phyloP scores from a whole-genome alignment of 148 eudicot genomes.

The Silene latifolia region DNA sequence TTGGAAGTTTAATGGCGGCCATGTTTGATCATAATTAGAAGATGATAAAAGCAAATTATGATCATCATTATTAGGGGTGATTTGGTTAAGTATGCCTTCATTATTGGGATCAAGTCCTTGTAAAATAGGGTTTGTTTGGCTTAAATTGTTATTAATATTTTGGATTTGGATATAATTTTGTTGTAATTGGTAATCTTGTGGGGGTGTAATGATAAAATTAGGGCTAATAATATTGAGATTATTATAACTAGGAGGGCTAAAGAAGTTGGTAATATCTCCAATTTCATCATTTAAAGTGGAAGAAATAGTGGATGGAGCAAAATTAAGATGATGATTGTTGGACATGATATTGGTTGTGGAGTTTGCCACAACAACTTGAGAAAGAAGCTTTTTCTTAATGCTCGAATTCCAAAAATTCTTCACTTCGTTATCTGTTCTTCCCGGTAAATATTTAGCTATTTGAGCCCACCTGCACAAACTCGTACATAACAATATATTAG shows the following conservation, averaged over 20 bases:
- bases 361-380: slow-evolving; percentile 25
- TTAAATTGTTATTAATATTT: slow-evolving; percentile 9
- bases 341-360: slow-evolving; percentile 15
- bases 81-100: slow-evolving; percentile 11
- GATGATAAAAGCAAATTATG: slow-evolving; percentile 4
- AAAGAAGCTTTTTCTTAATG: slow-evolving; percentile 70
- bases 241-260: slow-evolving; percentile 5
- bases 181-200: slow-evolving; percentile 13
- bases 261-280: slow-evolving; percentile 13
- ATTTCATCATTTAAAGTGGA: slow-evolving; percentile 7
- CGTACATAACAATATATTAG: background rate
- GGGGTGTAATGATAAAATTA: slow-evolving; percentile 17
- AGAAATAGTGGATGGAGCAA: slow-evolving; percentile 17
- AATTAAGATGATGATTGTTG: slow-evolving; percentile 27
- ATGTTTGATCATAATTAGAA: slow-evolving; percentile 16
- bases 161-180: slow-evolving; percentile 3
- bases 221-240: slow-evolving; percentile 6
- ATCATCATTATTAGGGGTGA: slow-evolving; percentile 8
- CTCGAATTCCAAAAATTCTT: slow-evolving; percentile 96
- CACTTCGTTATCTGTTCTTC: slow-evolving; percentile 94
- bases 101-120: slow-evolving; percentile 22
- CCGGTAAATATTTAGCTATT: slow-evolving; percentile 82
- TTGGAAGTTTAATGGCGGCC: slow-evolving; percentile 20
- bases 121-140: slow-evolving; percentile 14
- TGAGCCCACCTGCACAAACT: slow-evolving; percentile 68